These are phyloP conservation scores for Globisporangium sylvaticum DNA, from an alignment of 352 stramenopile species.

Conservation along the genomic window DNA sequence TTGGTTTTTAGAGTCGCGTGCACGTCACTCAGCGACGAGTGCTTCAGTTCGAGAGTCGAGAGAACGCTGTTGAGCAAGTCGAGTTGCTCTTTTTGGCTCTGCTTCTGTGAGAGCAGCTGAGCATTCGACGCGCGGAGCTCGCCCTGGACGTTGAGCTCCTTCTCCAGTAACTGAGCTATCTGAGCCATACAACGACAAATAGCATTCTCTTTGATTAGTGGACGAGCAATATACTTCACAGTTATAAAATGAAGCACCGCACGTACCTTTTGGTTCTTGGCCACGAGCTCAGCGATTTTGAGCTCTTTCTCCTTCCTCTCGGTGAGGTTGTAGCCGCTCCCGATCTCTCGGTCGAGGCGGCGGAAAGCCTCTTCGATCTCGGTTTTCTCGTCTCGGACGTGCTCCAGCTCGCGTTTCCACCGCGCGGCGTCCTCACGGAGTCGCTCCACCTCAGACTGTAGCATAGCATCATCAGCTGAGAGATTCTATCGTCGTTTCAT, in stretches of 20 bases:
- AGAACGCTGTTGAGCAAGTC: constrained; percentile 37
- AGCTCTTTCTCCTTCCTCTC: constrained; percentile 66
- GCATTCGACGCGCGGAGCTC: constrained; percentile 26
- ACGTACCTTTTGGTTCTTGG: constrained; percentile 60
- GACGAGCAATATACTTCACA: background rate
- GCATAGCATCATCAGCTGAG: background rate
- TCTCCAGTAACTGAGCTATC: constrained; percentile 51
- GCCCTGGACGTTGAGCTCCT: constrained; percentile 36
- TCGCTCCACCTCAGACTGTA: constrained; percentile 21
- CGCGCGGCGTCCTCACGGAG: constrained; percentile 24
- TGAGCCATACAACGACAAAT: constrained; percentile 7
- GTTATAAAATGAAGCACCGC: background rate
- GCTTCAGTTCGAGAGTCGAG: constrained; percentile 33
- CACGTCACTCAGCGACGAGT: constrained; percentile 24
- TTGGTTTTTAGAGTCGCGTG: constrained; percentile 27
- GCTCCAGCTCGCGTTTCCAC: constrained; percentile 29
- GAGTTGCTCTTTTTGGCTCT: constrained; percentile 31
- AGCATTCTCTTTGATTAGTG: too few species aligned
- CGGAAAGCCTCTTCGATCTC: constrained; percentile 46
- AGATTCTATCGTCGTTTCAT: too few species aligned
- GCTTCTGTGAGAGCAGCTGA: constrained; percentile 25
- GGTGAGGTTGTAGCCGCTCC: constrained; percentile 44
- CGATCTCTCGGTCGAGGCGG: constrained; percentile 49
- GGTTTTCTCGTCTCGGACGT: constrained; percentile 36
- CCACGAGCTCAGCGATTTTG: constrained; percentile 48